Evolutionary conservation across 768 basidiomycete genomes (phyloP).

Genomic region (Kwoniella sp.): DNA sequence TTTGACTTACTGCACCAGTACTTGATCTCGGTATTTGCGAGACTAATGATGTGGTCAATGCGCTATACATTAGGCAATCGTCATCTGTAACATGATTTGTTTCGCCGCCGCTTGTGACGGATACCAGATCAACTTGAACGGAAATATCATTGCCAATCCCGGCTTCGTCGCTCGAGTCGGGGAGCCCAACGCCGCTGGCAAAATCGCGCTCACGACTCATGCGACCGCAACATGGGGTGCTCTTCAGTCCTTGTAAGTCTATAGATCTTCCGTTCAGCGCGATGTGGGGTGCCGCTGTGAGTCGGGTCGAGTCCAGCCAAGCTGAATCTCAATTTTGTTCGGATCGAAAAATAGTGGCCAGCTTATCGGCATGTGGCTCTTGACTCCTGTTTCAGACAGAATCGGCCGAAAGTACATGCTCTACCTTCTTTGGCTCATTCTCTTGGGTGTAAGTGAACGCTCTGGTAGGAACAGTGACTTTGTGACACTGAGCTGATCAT

Average conservation of each 20-base stretch:
- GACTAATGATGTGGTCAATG: no score
- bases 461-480: no score
- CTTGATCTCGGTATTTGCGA: no score
- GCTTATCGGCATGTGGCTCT: slow-evolving; percentile 22
- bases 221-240: slow-evolving; percentile 22
- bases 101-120: slow-evolving; percentile 30
- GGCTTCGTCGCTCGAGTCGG: slow-evolving; percentile 23
- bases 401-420: slow-evolving; percentile 28
- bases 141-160: slow-evolving; percentile 31
- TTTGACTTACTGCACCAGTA: no score
- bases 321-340: not conserved
- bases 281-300: no score
- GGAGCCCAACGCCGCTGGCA: slow-evolving; percentile 11
- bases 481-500: no score
- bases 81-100: slow-evolving; percentile 26
- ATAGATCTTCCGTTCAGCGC: no score
- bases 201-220: slow-evolving; percentile 9
- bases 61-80: slow-evolving; percentile 20
- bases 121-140: slow-evolving; percentile 32
- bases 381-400: slow-evolving; percentile 21
- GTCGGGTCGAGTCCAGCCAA: no score
- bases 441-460: slow-evolving; percentile 26
- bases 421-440: slow-evolving; percentile 26
- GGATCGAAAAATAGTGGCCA: slow-evolving; percentile 9
- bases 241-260: slow-evolving; percentile 20